Evolutionary conservation across 768 basidiomycete species (phyloP).

Genomic region (Boletus edulis): DNA sequence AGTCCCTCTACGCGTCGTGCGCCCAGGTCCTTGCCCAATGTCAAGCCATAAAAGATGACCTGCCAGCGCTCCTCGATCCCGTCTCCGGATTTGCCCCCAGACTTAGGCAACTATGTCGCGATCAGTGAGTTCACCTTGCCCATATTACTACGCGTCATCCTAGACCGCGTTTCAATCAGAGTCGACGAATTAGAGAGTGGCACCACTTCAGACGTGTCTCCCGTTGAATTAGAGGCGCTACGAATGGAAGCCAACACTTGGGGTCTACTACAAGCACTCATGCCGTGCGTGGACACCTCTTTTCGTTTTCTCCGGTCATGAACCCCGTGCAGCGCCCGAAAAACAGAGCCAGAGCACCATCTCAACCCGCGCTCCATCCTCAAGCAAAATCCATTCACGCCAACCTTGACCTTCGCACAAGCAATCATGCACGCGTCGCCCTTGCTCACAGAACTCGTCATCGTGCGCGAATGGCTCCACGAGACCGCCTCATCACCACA

Average conservation of each 20-base stretch:
- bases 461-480: conserved; percentile 87
- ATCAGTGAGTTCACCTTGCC: conserved; percentile 48
- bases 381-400: conserved; percentile 76
- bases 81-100: conserved; percentile 69
- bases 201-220: conserved; percentile 35
- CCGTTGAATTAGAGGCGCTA: conserved; percentile 59
- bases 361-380: conserved; percentile 57
- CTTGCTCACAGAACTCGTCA: conserved; percentile 70
- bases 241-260: conserved; percentile 80
- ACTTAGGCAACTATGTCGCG: conserved; percentile 47
- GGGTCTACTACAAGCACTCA: conserved; percentile 73
- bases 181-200: conserved; percentile 51
- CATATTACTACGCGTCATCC: not conserved
- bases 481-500: conserved; percentile 63
- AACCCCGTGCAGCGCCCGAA: conserved; percentile 52
- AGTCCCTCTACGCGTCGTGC: conserved; percentile 56
- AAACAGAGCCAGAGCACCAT: conserved; percentile 49
- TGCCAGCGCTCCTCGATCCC: conserved; percentile 61
- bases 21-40: conserved; percentile 64
- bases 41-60: conserved; percentile 54
- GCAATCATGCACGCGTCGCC: conserved; percentile 66
- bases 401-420: conserved; percentile 72
- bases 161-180: conserved; percentile 31
- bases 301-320: not conserved
- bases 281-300: conserved; percentile 53